phyloP scores from a whole-genome alignment of 306 rosid species.

The Cucumis cinereus region DNA sequence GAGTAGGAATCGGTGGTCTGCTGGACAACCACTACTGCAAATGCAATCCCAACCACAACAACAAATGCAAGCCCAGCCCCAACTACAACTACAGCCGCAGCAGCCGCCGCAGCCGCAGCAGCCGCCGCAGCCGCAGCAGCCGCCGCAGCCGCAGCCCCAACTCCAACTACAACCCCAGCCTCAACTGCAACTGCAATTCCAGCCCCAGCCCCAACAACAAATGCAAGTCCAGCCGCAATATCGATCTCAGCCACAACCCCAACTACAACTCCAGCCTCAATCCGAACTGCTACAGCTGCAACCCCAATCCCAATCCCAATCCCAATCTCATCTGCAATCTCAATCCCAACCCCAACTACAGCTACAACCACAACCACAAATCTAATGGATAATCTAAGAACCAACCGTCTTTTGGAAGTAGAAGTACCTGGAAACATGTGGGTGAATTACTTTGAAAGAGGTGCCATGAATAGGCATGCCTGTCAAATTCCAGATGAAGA shows the following conservation, averaged over 20 bases:
- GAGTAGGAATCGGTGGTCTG: slow-evolving; percentile 35
- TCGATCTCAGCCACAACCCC: background rate
- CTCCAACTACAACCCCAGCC: background rate
- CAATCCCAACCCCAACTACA: background rate
- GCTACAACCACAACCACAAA: background rate
- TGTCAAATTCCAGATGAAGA: background rate
- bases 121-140: background rate
- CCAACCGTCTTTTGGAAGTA: background rate
- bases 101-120: background rate
- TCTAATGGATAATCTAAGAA: background rate
- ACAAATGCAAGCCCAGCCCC: background rate
- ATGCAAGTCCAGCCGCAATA: background rate
- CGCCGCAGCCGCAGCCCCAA: background rate
- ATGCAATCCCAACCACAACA: background rate
- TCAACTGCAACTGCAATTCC: background rate
- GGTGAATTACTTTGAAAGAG: background rate
- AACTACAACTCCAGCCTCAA: background rate
- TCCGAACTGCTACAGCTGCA: background rate
- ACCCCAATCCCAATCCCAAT: background rate
- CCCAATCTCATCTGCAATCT: background rate
- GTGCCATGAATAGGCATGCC: background rate
- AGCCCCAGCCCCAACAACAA: background rate
- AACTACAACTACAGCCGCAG: background rate
- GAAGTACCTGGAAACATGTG: background rate
- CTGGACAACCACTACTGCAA: background rate